Evolutionary conservation across 192 early-diverging fungal genomes (phyloP).

Genomic region (Jimgerdemannia flammicorona): DNA sequence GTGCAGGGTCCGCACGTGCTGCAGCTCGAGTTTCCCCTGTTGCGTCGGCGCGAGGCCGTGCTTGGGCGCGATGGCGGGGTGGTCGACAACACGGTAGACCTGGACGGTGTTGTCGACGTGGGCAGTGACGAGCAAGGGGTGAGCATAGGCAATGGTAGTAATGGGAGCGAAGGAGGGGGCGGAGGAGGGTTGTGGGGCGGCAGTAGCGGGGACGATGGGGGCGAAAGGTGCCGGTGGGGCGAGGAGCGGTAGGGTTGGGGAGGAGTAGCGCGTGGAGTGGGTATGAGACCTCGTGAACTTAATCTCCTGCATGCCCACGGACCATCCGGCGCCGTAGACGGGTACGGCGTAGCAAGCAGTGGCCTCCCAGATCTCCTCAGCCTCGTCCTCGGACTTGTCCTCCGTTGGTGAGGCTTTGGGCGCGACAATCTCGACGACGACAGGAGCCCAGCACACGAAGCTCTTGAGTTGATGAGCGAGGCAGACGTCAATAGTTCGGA

Average conservation of each 20-base stretch:
- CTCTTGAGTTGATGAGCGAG: slow-evolving; percentile 29
- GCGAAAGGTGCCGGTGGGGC: slow-evolving; percentile 7
- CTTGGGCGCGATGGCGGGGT: background rate
- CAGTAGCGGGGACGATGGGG: background rate
- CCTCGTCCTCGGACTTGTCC: background rate
- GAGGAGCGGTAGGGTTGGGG: slow-evolving; percentile 14
- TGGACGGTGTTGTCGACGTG: slow-evolving; percentile 46
- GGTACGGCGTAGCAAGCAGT: slow-evolving; percentile 24
- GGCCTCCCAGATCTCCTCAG: slow-evolving; percentile 13
- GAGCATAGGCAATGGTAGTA: slow-evolving; percentile 26
- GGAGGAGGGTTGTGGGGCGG: background rate
- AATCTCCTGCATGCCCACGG: slow-evolving; percentile 31
- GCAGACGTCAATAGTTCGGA: background rate
- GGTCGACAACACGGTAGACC: slow-evolving; percentile 29
- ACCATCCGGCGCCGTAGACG: slow-evolving; percentile 19
- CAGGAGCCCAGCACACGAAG: slow-evolving; percentile 20
- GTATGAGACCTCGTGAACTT: background rate
- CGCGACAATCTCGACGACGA: slow-evolving; percentile 16
- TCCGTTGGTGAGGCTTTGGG: background rate
- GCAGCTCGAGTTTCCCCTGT: slow-evolving; percentile 13
- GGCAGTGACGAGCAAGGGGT: slow-evolving; percentile 40
- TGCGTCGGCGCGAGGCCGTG: background rate
- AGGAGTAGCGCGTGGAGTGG: background rate
- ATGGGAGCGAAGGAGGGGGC: slow-evolving; percentile 20
- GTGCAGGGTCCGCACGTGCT: slow-evolving; percentile 37